Evolutionary conservation across 2,329 filamentous ascomycete species (phyloP), one percentile per base, ranked within the genome.

Genomic region (Sordariomycetes sp.): DNA sequence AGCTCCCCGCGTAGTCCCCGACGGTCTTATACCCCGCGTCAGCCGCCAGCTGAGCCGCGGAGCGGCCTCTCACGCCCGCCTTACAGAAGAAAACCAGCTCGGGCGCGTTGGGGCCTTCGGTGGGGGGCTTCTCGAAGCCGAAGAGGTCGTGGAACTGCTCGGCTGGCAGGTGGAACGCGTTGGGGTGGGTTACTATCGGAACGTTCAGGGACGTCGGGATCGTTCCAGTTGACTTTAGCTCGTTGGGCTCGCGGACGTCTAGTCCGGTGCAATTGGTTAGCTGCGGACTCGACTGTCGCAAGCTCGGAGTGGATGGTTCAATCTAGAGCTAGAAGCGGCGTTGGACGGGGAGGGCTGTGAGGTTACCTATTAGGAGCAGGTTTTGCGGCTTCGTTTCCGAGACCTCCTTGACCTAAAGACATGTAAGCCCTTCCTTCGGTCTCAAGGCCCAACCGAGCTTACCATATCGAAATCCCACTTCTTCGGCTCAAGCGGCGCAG

Each of bases 31-130:
- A 97, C 10, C 92, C 92, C 2, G 84, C 86, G 66, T 87, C 79
- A 64, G 76, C 75, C 34, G 94, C 94, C 68, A 96, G 70, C 62
- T 80, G 77, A 7, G 90, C 90, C 7, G 91, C 91, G 0, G 87
- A 81, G 52, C 78, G 76, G 63, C 89, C 90, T 67, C 94, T 78
- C 61, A 97, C 89, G 2, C 94, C 94, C 0, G 91, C 85, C 74
- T 90, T 95, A 73, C 94, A 99, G 70, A 96, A 97, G 65, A 97
- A 94, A 3, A 97, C 78, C 15, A 96, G 69, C 62, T 81, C 75
- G 35, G 70, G 68, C 32, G 55, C 55, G 24, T 42, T 34, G 42
- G 52, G 32, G 12, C 39, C 56, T n/a, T 81, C 76, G 59, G 74
- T 74, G 2, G 65, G 64, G 0, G 77, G 91, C 60, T 89, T 87